Evolutionary conservation across 2,329 filamentous ascomycete species (phyloP), one percentile per base, ranked within the genome.

Genomic region (Chrysoporthe cubensis): DNA sequence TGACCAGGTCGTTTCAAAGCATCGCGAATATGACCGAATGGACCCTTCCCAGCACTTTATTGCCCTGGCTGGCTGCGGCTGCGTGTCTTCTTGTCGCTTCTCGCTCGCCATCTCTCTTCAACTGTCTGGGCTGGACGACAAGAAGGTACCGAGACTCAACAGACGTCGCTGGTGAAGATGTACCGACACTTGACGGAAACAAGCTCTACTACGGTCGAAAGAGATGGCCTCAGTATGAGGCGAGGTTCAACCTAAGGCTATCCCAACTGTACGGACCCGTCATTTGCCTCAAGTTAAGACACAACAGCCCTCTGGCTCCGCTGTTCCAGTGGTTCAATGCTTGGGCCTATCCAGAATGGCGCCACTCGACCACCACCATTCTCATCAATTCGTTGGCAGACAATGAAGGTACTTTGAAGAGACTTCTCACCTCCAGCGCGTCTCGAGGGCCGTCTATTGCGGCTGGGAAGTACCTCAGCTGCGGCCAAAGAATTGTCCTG

Each of bases 1-100:
- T 72, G 58, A 73, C 72, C 71, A 74, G 73, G 3, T 74, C 71
- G 11, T 64, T 21, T 62, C 70, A 18, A 74, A 56, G 44, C 40
- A 14, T 16, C 59, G 6, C 26, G 43, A 32, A 2, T 11, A 61
- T 32, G 59, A n/a, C 43, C 42, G 21, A 32, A n/a, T 46, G 42
- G 42, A 34, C 43, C 32, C n/a, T 61, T 14, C n/a, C 8, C 59
- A 32, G 21, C 7, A 40, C 26, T 32, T 13, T 61, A 21, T 7
- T 46, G 59, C 43, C 43, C 37, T 46, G 42, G 42, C 59, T 61
- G 37, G 26, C 43, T 32, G 59, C 59, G 13, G 14, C 21, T 48
- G 18, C n/a, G 18, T 48, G 44, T 42, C 34, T 62, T 34, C 46
- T 62, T 13, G 9, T 50, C 43, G 44, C 60, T 14, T 62, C 44